A percentile compares a stretch with the other conserved stretches of the same genome.
phyloP scores from a whole-genome alignment of 352 stramenopile genomes.

The Phytopythium cucurbitacearum region DNA sequence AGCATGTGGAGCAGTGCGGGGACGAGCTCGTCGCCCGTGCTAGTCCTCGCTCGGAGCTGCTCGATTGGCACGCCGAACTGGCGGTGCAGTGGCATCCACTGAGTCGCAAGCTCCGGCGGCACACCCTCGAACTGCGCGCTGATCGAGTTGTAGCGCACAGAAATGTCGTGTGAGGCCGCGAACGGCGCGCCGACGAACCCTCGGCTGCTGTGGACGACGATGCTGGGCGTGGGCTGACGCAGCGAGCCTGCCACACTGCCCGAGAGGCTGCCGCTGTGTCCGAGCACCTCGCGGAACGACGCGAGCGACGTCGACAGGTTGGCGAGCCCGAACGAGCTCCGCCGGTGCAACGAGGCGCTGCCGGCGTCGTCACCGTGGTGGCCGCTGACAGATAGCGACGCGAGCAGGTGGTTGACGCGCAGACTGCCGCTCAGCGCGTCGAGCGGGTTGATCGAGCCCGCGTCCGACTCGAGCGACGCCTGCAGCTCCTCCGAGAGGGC shows the following conservation, averaged over 20 bases:
- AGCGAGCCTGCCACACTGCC: too few species aligned
- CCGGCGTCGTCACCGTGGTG: neutral
- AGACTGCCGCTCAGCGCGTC: neutral
- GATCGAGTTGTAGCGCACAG: conserved; percentile 54
- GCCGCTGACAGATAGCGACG: conserved; percentile 11
- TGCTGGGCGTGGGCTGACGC: too few species aligned
- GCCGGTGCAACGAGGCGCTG: neutral
- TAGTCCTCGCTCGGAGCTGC: conserved; percentile 9
- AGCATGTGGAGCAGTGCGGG: conserved; percentile 48
- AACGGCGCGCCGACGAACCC: conserved; percentile 52
- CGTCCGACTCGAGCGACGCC: neutral
- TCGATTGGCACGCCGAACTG: conserved; percentile 46
- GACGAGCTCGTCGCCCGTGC: conserved; percentile 24
- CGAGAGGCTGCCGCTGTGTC: neutral
- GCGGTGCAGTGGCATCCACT: conserved; percentile 32
- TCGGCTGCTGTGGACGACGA: conserved; percentile 5
- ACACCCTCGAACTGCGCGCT: conserved; percentile 49
- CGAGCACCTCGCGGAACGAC: conserved; percentile 4
- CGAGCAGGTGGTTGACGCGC: conserved; percentile 10
- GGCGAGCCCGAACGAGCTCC: neutral
- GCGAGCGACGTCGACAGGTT: conserved; percentile 1
- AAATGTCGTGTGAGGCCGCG: conserved; percentile 38
- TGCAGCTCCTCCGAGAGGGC: conserved; percentile 1
- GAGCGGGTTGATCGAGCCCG: neutral
- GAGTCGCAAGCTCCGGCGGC: conserved; percentile 9